These are phyloP conservation scores for Tetramitus jugosus DNA, from an alignment of 208 protist genomes.

Conservation along the genomic window DNA sequence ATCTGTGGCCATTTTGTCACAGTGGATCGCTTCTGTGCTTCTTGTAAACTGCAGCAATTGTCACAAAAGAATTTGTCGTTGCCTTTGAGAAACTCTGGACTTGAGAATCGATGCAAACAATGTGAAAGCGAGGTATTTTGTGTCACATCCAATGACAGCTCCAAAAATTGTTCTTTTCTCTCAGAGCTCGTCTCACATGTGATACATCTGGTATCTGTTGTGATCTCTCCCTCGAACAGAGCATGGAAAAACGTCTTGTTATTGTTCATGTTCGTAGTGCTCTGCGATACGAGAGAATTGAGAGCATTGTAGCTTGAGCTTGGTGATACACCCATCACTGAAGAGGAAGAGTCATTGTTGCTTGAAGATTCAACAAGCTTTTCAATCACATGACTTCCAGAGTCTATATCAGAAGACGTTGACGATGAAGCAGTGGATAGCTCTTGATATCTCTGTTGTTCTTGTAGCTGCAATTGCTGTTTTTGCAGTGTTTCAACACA, in stretches of 20 bases:
- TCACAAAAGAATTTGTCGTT: constrained; percentile 72
- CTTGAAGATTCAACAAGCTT: no score
- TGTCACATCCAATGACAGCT: constrained; percentile 62
- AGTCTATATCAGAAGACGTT: neutral
- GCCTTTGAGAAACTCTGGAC: constrained; percentile 60
- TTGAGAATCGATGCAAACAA: constrained; percentile 61
- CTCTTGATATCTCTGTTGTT: no score
- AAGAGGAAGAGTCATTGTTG: neutral
- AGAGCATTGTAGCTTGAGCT: neutral
- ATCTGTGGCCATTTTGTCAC: constrained; percentile 70
- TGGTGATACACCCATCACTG: neutral
- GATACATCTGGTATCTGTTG: constrained; percentile 27
- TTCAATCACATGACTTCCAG: neutral
- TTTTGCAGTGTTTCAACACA: constrained; percentile 1
- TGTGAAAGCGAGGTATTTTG: constrained; percentile 63
- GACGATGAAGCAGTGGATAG: no score
- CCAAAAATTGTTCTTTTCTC: constrained; percentile 63
- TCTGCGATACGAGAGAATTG: neutral
- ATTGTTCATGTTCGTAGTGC: neutral
- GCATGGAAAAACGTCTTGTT: neutral
- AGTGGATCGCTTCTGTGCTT: constrained; percentile 55
- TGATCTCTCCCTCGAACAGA: constrained; percentile 11
- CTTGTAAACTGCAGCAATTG: constrained; percentile 49
- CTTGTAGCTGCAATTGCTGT: no score
- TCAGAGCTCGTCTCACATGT: constrained; percentile 31